Base-by-base conservation (phyloP, 305 asterid genomes). In the Fraxinus xanthoxyloides region DNA sequence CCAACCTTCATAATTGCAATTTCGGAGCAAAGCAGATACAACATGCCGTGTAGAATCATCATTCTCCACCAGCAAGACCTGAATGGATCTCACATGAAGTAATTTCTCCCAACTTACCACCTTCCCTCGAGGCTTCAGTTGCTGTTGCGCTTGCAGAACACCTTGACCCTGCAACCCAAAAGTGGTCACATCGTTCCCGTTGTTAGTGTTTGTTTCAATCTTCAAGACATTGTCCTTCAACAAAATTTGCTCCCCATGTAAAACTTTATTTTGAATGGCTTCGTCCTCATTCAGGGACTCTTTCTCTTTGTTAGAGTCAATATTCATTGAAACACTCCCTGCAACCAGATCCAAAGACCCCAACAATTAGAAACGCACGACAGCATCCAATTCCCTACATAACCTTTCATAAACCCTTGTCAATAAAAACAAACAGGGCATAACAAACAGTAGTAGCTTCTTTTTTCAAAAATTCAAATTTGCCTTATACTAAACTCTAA, bases 1-100 rank as follows among this genome's bases (percentile, higher is more conserved):
- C 75, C 38, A 69, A 93, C 98, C 99, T 89, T 95, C 97, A 80
- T 94, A 95, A 77, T 91, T 94, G 89, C 99, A 95, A 85, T 95
- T 95, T 74, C 91, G 86, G 51, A 95, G 98, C 86, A 95, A 82
- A 82, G 99, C 99, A 83, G 95, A 80, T 81, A 93, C 94, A 70
- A 94, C 85, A 81, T 90, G 96, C 46, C 99, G 92, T 0, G 98
- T 95, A 75, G 89, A 94, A 85, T 92, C 93, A 81, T 95, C 99
- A 59, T 89, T 83, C 86, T 95, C 99, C 87, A 95, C 98, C 83
- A 95, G 88, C 85, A 95, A 75, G 81, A 94, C 99, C 80, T 87
- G 89, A 79, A 95, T 89, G 84, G 99, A 82, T 80, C 93, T 90
- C 80, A 94, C 88, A 81, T 89, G 94, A 86, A 95, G 97, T 89